Percentiles rank a stretch among this genome's conserved stretches.
Conservation (phyloP, 2,329 filamentous ascomycete species). For the Fusarium euwallaceae region DNA sequence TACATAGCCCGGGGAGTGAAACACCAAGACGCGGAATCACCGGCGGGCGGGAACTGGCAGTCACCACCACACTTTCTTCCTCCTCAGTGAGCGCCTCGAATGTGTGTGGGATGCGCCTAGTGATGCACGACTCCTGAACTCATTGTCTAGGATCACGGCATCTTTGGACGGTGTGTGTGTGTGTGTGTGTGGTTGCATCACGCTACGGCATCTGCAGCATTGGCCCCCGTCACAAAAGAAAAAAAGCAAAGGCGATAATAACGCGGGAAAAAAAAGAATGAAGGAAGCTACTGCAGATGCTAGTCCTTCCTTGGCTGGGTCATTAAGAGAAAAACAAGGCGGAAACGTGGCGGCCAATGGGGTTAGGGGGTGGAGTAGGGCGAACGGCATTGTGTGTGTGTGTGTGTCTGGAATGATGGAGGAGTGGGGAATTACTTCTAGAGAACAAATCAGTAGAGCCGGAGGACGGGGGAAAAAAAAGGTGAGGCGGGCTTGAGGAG, state of each 20-base stretch:
- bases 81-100: neutral
- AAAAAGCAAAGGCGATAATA: constrained; percentile 18
- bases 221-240: constrained; percentile 8
- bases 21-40: constrained; percentile 8
- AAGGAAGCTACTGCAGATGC: constrained; percentile 11
- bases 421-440: constrained; percentile 11
- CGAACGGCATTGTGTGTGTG: constrained; percentile 46
- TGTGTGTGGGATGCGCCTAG: neutral
- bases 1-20: neutral
- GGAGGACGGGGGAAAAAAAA: constrained; percentile 11
- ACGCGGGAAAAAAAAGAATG: neutral
- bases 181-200: neutral
- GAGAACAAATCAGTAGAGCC: constrained; percentile 20
- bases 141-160: neutral
- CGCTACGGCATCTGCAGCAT: constrained; percentile 7
- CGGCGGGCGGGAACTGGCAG: neutral
- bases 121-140: constrained; percentile 14
- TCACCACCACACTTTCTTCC: neutral
- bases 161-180: neutral
- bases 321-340: constrained; percentile 33
- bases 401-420: constrained; percentile 28
- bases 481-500: constrained; percentile 38
- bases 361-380: constrained; percentile 31
- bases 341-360: constrained; percentile 42
- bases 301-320: constrained; percentile 4